Evolutionary conservation across 1,139 yeast genomes (phyloP).

Genomic region (Pichia sp.): DNA sequence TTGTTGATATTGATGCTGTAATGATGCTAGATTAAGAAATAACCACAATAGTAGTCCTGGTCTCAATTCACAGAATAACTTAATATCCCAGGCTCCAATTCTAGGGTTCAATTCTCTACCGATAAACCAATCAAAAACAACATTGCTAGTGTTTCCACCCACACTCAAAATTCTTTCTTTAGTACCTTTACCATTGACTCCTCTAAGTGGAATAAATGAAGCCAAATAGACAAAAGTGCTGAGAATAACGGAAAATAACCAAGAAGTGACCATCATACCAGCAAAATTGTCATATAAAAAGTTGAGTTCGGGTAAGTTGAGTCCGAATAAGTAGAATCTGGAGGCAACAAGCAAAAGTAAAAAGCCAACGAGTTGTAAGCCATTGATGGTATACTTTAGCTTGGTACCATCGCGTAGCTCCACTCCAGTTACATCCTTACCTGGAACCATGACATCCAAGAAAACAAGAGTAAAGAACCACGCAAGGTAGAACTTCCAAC

Average conservation of each 20-base stretch:
- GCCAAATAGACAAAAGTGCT: slow-evolving; percentile 58
- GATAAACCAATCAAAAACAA: slow-evolving; percentile 88
- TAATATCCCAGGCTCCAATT: slow-evolving; percentile 77
- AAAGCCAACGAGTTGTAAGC: slow-evolving; percentile 47
- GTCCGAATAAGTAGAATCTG: slow-evolving; percentile 43
- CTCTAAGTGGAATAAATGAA: slow-evolving; percentile 55
- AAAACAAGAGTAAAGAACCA: slow-evolving; percentile 69
- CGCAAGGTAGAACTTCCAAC: slow-evolving; percentile 58
- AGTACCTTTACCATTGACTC: slow-evolving; percentile 44
- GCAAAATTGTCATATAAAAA: slow-evolving; percentile 65
- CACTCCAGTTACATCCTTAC: slow-evolving; percentile 59
- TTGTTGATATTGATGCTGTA: slow-evolving; percentile 69
- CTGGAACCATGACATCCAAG: slow-evolving; percentile 69
- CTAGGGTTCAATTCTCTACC: slow-evolving; percentile 96
- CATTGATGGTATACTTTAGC: slow-evolving; percentile 76
- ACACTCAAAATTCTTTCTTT: slow-evolving; percentile 68
- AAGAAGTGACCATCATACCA: slow-evolving; percentile 57
- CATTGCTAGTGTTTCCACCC: slow-evolving; percentile 79
- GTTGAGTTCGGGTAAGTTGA: slow-evolving; percentile 70
- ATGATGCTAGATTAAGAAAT: slow-evolving; percentile 67
- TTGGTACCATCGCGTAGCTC: slow-evolving; percentile 66
- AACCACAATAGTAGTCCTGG: slow-evolving; percentile 93
- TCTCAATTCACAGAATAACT: slow-evolving; percentile 85
- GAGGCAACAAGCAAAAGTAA: slow-evolving; percentile 41
- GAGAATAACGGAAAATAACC: slow-evolving; percentile 55